Conservation (phyloP, 2,329 filamentous ascomycete genomes). For the Talaromyces sp. region DNA sequence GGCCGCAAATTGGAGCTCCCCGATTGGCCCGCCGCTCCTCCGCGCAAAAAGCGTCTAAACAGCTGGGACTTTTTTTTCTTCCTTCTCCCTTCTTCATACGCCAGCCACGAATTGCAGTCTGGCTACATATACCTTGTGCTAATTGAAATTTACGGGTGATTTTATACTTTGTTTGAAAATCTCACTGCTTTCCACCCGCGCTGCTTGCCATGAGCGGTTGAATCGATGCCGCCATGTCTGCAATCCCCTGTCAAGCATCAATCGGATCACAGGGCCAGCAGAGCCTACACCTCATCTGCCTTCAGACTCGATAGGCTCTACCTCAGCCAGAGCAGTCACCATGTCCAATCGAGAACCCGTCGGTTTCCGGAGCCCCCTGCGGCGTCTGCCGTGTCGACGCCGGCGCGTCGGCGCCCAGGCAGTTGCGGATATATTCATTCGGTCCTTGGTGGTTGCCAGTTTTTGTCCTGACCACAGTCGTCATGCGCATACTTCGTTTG, state of each 20-base stretch:
- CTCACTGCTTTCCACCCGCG: not conserved
- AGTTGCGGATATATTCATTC: constrained; percentile 51
- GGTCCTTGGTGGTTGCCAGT: constrained; percentile 48
- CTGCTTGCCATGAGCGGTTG: constrained; percentile 27
- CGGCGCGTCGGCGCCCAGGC: constrained; percentile 25
- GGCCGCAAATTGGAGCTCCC: constrained; percentile 22
- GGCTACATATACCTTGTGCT: not conserved
- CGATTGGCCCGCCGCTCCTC: constrained; percentile 33
- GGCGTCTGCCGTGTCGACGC: constrained; percentile 17
- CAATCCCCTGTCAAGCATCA: constrained; percentile 60
- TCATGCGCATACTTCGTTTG: constrained; percentile 10
- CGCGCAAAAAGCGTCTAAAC: constrained; percentile 18
- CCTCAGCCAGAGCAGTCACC: constrained; percentile 18
- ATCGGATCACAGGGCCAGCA: constrained; percentile 49
- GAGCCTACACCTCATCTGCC: constrained; percentile 45
- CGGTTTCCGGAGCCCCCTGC: constrained; percentile 21
- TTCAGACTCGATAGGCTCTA: constrained; percentile 31
- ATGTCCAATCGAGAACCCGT: constrained; percentile 24
- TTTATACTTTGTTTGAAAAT: not conserved
- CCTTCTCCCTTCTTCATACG: not conserved
- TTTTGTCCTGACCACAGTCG: constrained; percentile 47
- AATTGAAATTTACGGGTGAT: not conserved
- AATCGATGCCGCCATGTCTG: constrained; percentile 53
- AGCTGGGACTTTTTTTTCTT: not conserved
- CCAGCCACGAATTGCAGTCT: not conserved